Percentiles rank a stretch among this genome's conserved stretches.
These are phyloP conservation scores for Phylloporus sp. DNA, from an alignment of 768 basidiomycete genomes.

Conservation along the genomic window DNA sequence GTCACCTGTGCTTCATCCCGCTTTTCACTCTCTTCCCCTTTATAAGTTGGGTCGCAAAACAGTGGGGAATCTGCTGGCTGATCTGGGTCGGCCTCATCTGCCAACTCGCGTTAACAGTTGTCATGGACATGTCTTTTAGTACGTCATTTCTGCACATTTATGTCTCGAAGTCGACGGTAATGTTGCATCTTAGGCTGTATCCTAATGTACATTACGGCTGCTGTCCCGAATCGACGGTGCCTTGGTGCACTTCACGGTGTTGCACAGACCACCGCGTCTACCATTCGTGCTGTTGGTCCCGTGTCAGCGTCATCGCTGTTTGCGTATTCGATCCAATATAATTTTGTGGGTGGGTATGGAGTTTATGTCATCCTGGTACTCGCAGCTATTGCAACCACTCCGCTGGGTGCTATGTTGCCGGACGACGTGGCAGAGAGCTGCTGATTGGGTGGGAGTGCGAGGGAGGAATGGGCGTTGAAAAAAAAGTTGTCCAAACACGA, in stretches of 20 bases:
- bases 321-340: slow-evolving; percentile 32
- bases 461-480: neutral
- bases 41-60: slow-evolving; percentile 24
- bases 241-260: slow-evolving; percentile 67
- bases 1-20: slow-evolving; percentile 25
- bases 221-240: slow-evolving; percentile 60
- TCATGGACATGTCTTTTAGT: slow-evolving; percentile 34
- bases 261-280: slow-evolving; percentile 27
- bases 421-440: slow-evolving; percentile 14
- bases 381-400: slow-evolving; percentile 12
- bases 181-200: slow-evolving; percentile 45
- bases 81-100: slow-evolving; percentile 27
- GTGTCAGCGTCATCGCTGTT: slow-evolving; percentile 32
- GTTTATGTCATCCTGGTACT: slow-evolving; percentile 31
- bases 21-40: slow-evolving; percentile 31
- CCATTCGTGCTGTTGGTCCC: slow-evolving; percentile 33
- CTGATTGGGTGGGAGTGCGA: neutral
- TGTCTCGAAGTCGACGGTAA: slow-evolving; percentile 7
- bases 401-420: slow-evolving; percentile 20
- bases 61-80: slow-evolving; percentile 18
- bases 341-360: slow-evolving; percentile 34
- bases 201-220: slow-evolving; percentile 63
- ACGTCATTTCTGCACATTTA: slow-evolving; percentile 2
- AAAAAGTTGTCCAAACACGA: neutral
- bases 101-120: slow-evolving; percentile 19